Evolutionary conservation across 164 flowering plant genomes (phyloP).

Genomic region (Cinnamomum micranthum): DNA sequence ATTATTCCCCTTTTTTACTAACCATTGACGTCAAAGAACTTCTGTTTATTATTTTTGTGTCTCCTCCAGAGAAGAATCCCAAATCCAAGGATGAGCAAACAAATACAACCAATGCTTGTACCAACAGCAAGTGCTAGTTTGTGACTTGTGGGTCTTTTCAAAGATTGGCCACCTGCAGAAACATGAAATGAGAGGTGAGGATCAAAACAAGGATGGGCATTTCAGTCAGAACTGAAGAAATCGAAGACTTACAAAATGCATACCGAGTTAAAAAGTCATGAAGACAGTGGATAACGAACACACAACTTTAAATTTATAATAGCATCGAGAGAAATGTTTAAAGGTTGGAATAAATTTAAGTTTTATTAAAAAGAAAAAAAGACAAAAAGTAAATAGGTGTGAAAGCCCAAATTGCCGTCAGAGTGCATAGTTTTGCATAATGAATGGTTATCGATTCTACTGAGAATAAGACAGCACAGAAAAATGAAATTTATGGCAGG

Average conservation of each 20-base stretch:
- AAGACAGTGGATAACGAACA: not conserved
- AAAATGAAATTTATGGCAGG: not conserved
- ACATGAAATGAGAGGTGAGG: constrained; percentile 4
- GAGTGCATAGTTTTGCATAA: not conserved
- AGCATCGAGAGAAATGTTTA: not conserved
- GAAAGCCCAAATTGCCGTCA: not conserved
- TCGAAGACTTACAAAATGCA: not conserved
- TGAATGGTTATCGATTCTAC: not conserved
- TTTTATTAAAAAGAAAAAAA: not conserved
- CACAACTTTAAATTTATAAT: not conserved
- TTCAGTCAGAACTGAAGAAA: not conserved
- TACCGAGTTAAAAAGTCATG: not conserved
- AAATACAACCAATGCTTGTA: constrained; percentile 56
- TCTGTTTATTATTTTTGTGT: constrained; percentile 60
- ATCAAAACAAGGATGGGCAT: not conserved
- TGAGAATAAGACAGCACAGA: not conserved
- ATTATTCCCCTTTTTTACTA: not conserved
- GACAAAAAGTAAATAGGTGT: not conserved
- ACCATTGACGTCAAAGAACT: constrained; percentile 60
- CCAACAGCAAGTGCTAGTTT: constrained; percentile 72
- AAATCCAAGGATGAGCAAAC: constrained; percentile 57
- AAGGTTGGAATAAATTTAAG: not conserved
- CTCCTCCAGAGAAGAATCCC: constrained; percentile 76
- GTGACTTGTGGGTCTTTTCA: constrained; percentile 39
- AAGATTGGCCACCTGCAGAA: constrained; percentile 39